Percentiles rank a stretch among this genome's conserved stretches.
Evolutionary conservation across 352 stramenopile genomes (phyloP).

Genomic region (Pythium myriotylum): DNA sequence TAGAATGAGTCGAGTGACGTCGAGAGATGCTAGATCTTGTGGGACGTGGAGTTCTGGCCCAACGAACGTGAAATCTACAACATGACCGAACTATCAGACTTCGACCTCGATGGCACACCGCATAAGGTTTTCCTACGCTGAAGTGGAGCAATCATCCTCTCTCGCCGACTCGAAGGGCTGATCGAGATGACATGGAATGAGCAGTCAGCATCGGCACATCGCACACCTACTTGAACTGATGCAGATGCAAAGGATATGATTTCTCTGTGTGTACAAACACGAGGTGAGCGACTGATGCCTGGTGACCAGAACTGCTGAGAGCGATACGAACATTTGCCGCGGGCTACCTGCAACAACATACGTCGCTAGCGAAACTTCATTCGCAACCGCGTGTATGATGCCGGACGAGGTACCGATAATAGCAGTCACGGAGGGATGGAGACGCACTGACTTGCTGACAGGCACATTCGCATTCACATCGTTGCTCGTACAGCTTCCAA

Average conservation of each 20-base stretch:
- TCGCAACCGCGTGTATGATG: conserved; percentile 49
- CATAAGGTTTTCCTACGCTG: conserved; percentile 16
- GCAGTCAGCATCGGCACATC: conserved; percentile 43
- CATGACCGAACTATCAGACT: neutral
- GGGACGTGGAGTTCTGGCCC: neutral
- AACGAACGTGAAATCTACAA: conserved; percentile 17
- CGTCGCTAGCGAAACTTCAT: conserved; percentile 45
- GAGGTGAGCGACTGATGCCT: too few species aligned
- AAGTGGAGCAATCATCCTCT: conserved; percentile 6
- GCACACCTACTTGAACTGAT: conserved; percentile 32
- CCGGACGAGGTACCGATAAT: conserved; percentile 49
- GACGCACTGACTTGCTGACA: neutral
- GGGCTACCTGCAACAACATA: conserved; percentile 46
- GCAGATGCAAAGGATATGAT: neutral
- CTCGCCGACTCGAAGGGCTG: conserved; percentile 8
- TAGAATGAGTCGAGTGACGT: neutral
- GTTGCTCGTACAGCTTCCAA: neutral
- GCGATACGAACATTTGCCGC: conserved; percentile 54
- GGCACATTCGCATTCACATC: neutral
- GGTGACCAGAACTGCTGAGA: too few species aligned
- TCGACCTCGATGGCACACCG: neutral
- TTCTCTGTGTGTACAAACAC: too few species aligned
- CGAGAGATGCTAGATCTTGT: neutral
- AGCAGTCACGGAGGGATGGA: conserved; percentile 19
- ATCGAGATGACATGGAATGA: conserved; percentile 62